Conservation (phyloP, 2,329 filamentous ascomycete species). For the Xylariaceae sp. region DNA sequence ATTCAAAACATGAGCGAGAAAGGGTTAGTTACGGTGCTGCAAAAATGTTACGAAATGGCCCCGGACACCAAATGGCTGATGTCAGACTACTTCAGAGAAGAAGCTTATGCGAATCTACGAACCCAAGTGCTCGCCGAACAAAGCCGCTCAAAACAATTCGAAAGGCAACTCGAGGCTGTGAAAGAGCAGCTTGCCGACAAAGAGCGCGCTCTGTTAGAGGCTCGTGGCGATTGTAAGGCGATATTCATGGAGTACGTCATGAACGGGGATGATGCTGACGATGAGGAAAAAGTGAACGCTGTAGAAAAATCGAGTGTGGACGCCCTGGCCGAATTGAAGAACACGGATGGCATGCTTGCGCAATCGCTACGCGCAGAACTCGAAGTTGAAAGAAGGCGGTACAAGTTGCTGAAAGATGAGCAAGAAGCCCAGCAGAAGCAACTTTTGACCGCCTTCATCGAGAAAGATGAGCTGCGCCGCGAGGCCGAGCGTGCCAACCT, state of each 20-base stretch:
- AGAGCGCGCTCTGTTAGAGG: constrained; percentile 53
- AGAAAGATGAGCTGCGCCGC: constrained; percentile 59
- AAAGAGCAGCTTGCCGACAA: constrained; percentile 48
- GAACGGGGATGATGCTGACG: constrained; percentile 25
- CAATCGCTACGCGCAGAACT: constrained; percentile 58
- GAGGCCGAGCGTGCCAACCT: constrained; percentile 46
- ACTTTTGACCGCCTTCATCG: constrained; percentile 57
- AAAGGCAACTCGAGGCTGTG: constrained; percentile 44
- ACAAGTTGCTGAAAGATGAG: constrained; percentile 48
- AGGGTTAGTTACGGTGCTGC: constrained; percentile 50
- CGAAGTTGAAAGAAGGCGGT: constrained; percentile 51
- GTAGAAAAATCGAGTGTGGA: constrained; percentile 53
- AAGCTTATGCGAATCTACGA: constrained; percentile 52
- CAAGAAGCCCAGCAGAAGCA: constrained; percentile 58
- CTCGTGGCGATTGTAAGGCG: constrained; percentile 50
- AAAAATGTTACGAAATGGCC: constrained; percentile 32
- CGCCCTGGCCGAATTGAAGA: constrained; percentile 57
- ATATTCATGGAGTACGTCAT: constrained; percentile 23
- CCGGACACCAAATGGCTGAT: constrained; percentile 42
- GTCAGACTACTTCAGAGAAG: constrained; percentile 47
- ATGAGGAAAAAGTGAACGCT: constrained; percentile 43
- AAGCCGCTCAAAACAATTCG: constrained; percentile 42
- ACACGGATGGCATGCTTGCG: constrained; percentile 57
- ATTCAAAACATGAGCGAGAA: constrained; percentile 50
- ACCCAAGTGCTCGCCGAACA: constrained; percentile 49